These are phyloP conservation scores for Iris macrosiphon DNA, from an alignment of 106 monocot species.

Conservation along the genomic window DNA sequence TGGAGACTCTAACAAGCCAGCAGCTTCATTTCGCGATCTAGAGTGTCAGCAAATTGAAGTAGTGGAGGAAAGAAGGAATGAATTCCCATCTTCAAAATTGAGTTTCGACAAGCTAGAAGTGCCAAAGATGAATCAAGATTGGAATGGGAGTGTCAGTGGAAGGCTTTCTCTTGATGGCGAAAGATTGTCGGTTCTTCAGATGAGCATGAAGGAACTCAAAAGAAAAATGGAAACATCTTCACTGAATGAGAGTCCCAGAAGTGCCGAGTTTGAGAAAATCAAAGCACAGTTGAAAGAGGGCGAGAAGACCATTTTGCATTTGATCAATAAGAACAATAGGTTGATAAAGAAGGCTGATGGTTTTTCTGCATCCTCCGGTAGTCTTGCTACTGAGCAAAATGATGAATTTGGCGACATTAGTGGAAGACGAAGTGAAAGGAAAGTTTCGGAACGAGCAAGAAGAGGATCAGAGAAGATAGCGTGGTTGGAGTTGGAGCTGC, in stretches of 20 bases:
- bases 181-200: slow-evolving; percentile 42
- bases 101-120: slow-evolving; percentile 44
- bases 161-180: slow-evolving; percentile 55
- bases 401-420: slow-evolving; percentile 12
- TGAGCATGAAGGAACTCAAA: slow-evolving; percentile 42
- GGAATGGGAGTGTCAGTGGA: slow-evolving; percentile 42
- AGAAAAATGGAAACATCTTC: slow-evolving; percentile 44
- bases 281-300: slow-evolving; percentile 47
- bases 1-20: slow-evolving; percentile 15
- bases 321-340: slow-evolving; percentile 39
- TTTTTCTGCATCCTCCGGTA: slow-evolving; percentile 4
- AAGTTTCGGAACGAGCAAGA: slow-evolving; percentile 39
- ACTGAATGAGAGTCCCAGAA: slow-evolving; percentile 17
- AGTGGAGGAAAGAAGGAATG: slow-evolving; percentile 28
- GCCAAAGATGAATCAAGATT: slow-evolving; percentile 19
- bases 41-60: slow-evolving; percentile 20
- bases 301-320: slow-evolving; percentile 39
- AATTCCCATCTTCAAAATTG: slow-evolving; percentile 47
- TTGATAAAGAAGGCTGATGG: slow-evolving; percentile 43
- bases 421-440: slow-evolving; percentile 13
- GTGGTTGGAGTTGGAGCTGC: slow-evolving; percentile 71
- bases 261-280: slow-evolving; percentile 28
- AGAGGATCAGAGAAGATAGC: slow-evolving; percentile 68
- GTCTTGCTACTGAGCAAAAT: slow-evolving; percentile 1
- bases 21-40: too few relatives aligned